Evolutionary conservation across 192 early-diverging fungal species (phyloP), one percentile per base, ranked within the genome.

Genomic region (Spizellomyces punctatus): DNA sequence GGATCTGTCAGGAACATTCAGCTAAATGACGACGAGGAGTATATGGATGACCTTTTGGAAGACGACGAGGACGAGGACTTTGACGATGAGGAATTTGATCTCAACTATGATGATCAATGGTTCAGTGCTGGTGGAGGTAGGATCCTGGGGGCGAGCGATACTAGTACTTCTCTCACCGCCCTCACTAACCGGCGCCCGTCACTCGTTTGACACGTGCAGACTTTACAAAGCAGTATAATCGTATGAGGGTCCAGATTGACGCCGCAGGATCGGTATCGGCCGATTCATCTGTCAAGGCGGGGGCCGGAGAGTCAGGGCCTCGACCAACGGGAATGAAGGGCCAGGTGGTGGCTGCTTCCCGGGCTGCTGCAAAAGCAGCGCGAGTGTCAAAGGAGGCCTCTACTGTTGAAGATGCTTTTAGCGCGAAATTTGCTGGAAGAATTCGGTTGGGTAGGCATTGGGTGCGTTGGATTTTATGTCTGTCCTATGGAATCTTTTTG

Each of bases 41-140:
- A 43, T 43, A 49, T 67, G 46, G 80, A 80, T 10, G 80, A 82
- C 9, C 81, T 83, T 0, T 76, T 69, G 62, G 84, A 83, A 12
- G 72, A 88, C 41, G 88, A 91, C 46, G 76, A 81, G 36, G 85
- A 81, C 54, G 86, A 90, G 43, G 91, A 88, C 64, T 85, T 88
- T 6, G 90, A 91, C 58, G 91, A 94, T 41, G 49, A 57, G 12
- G 79, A 80, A n/a, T 72, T 81, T n/a, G 78, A 60, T 46, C 73
- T 94, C 52, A 89, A 92, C 57, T 91, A 93, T 64, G 87, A 88
- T 58, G 92, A 92, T 48, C 87, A 90, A 57, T 89, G 92, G 90
- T 91, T 89, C 8, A 91, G 84, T 36, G 27, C 27, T 36, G 27
- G 27, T 36, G 27, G 27, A 36, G 27, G 27, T 36, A 36, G 27